Evolutionary conservation across 2,329 filamentous ascomycete species (phyloP).

Genomic region (Tolypocladium nubicola): DNA sequence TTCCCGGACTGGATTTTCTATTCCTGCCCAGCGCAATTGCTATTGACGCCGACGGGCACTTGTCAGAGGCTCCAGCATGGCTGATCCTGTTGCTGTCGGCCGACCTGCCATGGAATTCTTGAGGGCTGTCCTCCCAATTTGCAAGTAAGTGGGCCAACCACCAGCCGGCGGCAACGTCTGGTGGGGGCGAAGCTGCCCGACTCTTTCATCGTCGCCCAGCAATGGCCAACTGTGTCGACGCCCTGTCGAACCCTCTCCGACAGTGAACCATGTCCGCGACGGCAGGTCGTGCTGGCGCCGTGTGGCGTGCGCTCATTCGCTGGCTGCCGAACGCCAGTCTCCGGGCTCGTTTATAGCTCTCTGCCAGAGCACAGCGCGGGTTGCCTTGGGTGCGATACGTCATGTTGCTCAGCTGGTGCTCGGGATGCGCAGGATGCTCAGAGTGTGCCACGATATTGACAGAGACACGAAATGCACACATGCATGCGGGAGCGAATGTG

Average conservation of each 20-base stretch:
- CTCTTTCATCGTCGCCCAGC: neutral
- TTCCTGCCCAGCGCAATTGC: neutral
- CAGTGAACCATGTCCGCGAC: neutral
- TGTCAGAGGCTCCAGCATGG: too few relatives aligned
- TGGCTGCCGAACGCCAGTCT: neutral
- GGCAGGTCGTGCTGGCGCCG: neutral
- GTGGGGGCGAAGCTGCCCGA: neutral
- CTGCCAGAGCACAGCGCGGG: neutral
- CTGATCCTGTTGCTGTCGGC: too few relatives aligned
- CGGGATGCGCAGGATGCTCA: neutral
- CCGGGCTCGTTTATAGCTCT: neutral
- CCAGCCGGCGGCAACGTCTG: neutral
- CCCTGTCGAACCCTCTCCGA: neutral
- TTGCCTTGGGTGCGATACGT: neutral
- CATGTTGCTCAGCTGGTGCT: neutral
- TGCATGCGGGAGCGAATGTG: neutral
- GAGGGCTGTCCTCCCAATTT: neutral
- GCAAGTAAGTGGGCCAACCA: neutral
- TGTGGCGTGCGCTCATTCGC: neutral
- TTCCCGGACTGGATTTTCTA: too few relatives aligned
- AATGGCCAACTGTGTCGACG: neutral
- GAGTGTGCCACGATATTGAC: neutral
- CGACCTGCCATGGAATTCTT: neutral
- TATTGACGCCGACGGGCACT: too few relatives aligned
- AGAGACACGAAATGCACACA: neutral